Evolutionary conservation across 108 stramenopile species (phyloP), one percentile per base, ranked within the genome.

Genomic region (Fragilaria crotonensis): DNA sequence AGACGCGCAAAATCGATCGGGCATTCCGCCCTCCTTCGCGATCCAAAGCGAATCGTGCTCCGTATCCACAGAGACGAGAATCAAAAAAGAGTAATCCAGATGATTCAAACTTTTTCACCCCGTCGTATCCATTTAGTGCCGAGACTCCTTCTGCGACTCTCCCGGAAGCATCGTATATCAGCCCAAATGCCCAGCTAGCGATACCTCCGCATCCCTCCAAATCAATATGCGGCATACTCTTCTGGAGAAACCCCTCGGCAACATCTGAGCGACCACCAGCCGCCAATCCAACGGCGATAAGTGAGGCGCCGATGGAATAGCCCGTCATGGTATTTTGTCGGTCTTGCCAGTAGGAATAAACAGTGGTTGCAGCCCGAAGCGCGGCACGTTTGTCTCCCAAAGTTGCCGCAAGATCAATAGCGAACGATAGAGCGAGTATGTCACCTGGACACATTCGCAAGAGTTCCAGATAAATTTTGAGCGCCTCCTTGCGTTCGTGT

Each of bases 271-370:
- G 81, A 26, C 68, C 81, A 52, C 73, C 77, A 27, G 75, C 79
- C 2, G 89, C 83, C 7, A 85, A 60, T 54, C 90, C 90, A 7
- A 88, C 66, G 4, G 90, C 78, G 26, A 88, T 75, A 32, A 79
- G 68, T 4, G 82, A 57, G 2, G 67, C 63, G 3, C 70, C 85
- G n/a, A 83, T 64, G 30, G 76, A 65, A 70, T 86, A 80, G 22
- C 79, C 87, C 76, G 83, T 3, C 68, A 72, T 3, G 78, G 19
- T 30, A 70, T 63, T 33, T 73, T 64, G 18, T 28, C 90, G 84
- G 70, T 92, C 90, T 21, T 73, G 62, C 86, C 90, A 92, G 54
- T 92, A 92, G 1, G 84, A 56, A 7, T 81, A 67, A 25, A 92
- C 90, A 36, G 84, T 72, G n/a, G 78, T 66, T 45, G 80, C 76